Evolutionary conservation across 352 stramenopile genomes (phyloP).

Genomic region (Pseudoperonospora humuli): DNA sequence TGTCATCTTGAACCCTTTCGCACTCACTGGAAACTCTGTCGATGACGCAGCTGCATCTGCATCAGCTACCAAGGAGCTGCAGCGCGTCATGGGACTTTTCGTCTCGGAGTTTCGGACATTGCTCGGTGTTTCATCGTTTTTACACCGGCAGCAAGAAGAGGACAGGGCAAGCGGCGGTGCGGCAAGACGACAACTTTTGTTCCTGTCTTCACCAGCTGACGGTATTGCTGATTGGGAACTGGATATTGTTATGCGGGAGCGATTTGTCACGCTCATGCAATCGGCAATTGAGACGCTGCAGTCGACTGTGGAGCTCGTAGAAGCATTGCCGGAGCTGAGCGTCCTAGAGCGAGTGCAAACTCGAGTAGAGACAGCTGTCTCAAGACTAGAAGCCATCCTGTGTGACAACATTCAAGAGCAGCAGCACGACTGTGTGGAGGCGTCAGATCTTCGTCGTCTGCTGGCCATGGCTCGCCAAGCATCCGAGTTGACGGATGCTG

Average conservation of each 20-base stretch:
- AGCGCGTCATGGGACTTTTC: slow-evolving; percentile 64
- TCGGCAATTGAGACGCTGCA: slow-evolving; percentile 57
- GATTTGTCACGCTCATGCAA: slow-evolving; percentile 48
- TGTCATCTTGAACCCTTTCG: slow-evolving; percentile 42
- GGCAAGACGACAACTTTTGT: slow-evolving; percentile 18
- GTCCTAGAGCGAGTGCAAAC: slow-evolving; percentile 56
- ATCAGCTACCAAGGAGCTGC: slow-evolving; percentile 19
- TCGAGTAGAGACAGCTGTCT: slow-evolving; percentile 42
- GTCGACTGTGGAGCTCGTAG: slow-evolving; percentile 64
- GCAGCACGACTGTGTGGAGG: slow-evolving; percentile 14
- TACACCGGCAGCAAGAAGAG: slow-evolving; percentile 28
- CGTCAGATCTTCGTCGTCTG: slow-evolving; percentile 19
- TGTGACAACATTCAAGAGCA: slow-evolving; percentile 13
- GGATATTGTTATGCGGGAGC: slow-evolving; percentile 38
- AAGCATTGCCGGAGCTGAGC: slow-evolving; percentile 61
- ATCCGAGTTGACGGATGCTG: slow-evolving; percentile 37
- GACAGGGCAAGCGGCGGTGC: neutral
- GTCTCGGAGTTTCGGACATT: slow-evolving; percentile 53
- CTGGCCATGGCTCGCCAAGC: slow-evolving; percentile 38
- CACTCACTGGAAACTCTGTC: slow-evolving; percentile 6
- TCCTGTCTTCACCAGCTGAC: slow-evolving; percentile 40
- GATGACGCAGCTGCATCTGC: neutral
- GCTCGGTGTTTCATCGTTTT: slow-evolving; percentile 51
- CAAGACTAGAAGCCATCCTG: slow-evolving; percentile 45
- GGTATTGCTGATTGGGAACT: slow-evolving; percentile 72